These are phyloP conservation scores for Macrolepiota albuminosa DNA, from an alignment of 768 basidiomycete species.

Conservation along the genomic window DNA sequence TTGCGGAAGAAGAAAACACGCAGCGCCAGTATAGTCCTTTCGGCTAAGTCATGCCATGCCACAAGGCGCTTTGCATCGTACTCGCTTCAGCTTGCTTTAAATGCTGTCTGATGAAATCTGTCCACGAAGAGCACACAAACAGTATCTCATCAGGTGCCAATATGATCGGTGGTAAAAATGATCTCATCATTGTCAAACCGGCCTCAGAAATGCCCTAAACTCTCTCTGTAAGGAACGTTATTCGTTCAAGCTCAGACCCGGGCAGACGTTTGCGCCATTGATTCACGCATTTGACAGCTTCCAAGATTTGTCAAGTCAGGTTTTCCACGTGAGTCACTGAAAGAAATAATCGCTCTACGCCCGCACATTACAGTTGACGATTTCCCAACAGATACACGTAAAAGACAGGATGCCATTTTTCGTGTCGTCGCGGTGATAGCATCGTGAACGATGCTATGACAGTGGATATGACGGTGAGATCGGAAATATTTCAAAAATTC, in stretches of 20 bases:
- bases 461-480: background rate
- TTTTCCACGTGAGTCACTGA: background rate
- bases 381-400: background rate
- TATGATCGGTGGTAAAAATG: background rate
- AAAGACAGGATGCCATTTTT: background rate
- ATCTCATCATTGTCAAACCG: background rate
- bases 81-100: background rate
- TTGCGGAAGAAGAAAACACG: background rate
- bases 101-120: background rate
- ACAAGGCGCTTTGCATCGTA: background rate
- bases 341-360: background rate
- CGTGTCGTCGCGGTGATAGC: background rate
- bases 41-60: background rate
- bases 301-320: background rate
- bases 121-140: background rate
- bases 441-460: background rate
- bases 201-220: no score
- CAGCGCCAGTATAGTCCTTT: background rate
- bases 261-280: background rate
- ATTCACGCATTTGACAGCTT: background rate
- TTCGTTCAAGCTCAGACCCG: background rate
- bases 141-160: background rate
- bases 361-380: background rate
- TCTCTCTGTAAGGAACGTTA: no score
- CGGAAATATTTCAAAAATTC: background rate